Evolutionary conservation across 2,329 filamentous ascomycete species (phyloP).

Genomic region (Cephalotrichum gorgonifer): DNA sequence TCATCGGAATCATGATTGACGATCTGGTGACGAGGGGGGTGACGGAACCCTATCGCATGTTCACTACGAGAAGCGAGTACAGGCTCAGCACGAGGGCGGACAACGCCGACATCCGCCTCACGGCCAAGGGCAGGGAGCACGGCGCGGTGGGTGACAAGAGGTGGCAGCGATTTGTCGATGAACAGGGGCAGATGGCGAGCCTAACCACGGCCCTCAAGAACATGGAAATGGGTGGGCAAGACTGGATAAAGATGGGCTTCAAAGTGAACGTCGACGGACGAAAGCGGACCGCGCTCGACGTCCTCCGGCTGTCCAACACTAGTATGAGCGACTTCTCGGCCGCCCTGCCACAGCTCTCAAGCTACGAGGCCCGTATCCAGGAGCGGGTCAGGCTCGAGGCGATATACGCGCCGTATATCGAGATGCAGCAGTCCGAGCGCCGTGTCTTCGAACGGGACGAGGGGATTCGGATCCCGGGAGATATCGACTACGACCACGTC

Average conservation of each 20-base stretch:
- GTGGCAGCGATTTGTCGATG: constrained; percentile 60
- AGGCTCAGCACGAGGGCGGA: constrained; percentile 86
- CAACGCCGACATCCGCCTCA: constrained; percentile 85
- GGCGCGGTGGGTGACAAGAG: constrained; percentile 71
- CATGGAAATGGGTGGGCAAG: constrained; percentile 45
- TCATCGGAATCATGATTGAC: constrained; percentile 98
- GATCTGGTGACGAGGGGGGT: constrained; percentile 96
- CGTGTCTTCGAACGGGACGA: constrained; percentile 68
- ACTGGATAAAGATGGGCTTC: constrained; percentile 65
- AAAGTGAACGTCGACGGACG: constrained; percentile 54
- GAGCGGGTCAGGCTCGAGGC: constrained; percentile 71
- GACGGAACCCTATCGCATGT: constrained; percentile 96
- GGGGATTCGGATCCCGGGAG: constrained; percentile 55
- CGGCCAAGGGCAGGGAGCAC: constrained; percentile 61
- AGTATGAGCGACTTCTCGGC: constrained; percentile 45
- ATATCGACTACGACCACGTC: constrained; percentile 67
- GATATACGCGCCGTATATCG: constrained; percentile 77
- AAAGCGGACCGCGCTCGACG: constrained; percentile 64
- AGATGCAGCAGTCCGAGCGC: constrained; percentile 57
- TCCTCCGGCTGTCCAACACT: constrained; percentile 59
- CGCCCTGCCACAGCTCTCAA: constrained; percentile 44
- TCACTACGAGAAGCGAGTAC: constrained; percentile 91
- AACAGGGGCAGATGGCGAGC: constrained; percentile 55
- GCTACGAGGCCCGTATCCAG: constrained; percentile 48
- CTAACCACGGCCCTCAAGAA: constrained; percentile 51